Conservation (phyloP, 2,329 filamentous ascomycete genomes). For the Diaporthe citrichinensis region DNA sequence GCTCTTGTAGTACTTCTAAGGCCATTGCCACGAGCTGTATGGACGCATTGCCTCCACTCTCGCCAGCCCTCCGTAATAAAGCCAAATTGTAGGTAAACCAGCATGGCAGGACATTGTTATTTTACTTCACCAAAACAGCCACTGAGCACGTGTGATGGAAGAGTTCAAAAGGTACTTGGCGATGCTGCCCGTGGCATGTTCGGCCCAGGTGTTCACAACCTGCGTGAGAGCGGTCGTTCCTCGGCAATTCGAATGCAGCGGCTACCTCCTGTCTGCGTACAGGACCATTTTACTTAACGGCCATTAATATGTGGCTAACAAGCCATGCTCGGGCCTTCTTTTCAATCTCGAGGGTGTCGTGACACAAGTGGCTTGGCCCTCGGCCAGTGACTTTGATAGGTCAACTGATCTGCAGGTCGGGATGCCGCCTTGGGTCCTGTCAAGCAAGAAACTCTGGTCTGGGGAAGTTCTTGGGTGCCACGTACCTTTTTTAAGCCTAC, state of each 20-base stretch:
- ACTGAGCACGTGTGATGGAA: not conserved
- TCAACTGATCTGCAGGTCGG: constrained; percentile 25
- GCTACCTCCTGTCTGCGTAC: not conserved
- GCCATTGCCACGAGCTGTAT: not conserved
- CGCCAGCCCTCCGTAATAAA: too few species aligned
- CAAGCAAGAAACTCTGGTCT: not conserved
- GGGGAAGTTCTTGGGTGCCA: not conserved
- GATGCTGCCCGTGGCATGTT: not conserved
- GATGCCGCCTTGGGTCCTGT: constrained; percentile 22
- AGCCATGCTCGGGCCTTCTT: constrained; percentile 8
- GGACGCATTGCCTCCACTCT: too few species aligned
- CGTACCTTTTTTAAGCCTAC: not conserved
- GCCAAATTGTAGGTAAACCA: not conserved
- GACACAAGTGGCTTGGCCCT: not conserved
- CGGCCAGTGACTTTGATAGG: constrained; percentile 22
- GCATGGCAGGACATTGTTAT: not conserved
- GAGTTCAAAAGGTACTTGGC: too few species aligned
- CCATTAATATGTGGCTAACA: not conserved
- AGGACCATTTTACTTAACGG: not conserved
- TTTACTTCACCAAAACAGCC: not conserved
- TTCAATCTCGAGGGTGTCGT: constrained; percentile 1
- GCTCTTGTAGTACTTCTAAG: not conserved
- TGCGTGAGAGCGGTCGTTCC: not conserved
- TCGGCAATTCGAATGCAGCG: constrained; percentile 8
- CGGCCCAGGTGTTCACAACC: not conserved